phyloP scores from a whole-genome alignment of 1,139 yeast genomes.

The Groenewaldozyma auringiensis region DNA sequence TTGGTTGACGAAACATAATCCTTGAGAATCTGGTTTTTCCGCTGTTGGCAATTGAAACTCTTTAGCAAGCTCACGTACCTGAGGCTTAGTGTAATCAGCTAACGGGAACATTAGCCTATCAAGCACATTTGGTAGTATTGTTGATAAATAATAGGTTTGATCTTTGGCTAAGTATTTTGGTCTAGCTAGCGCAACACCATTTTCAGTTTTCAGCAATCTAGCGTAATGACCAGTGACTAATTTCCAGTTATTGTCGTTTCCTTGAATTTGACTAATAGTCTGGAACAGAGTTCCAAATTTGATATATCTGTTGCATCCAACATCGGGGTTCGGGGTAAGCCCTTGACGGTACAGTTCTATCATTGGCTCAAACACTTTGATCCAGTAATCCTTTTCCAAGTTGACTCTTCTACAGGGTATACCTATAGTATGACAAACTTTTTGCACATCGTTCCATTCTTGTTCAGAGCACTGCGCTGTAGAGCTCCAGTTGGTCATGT shows the following conservation, averaged over 20 bases:
- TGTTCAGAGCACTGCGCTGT: constrained; percentile 67
- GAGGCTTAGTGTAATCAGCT: constrained; percentile 67
- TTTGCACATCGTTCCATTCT: constrained; percentile 81
- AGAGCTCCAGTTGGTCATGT: constrained; percentile 90
- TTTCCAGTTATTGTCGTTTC: constrained; percentile 51
- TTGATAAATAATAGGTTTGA: constrained; percentile 84
- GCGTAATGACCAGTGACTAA: constrained; percentile 93
- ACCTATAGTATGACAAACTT: constrained; percentile 49
- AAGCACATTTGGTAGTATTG: constrained; percentile 45
- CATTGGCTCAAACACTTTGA: constrained; percentile 89
- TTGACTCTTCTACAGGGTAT: constrained; percentile 72
- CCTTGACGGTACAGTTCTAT: constrained; percentile 62
- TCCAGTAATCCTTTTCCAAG: constrained; percentile 90
- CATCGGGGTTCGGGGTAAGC: constrained; percentile 90
- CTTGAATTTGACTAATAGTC: constrained; percentile 34
- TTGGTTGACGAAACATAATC: constrained; percentile 84
- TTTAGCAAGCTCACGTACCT: constrained; percentile 59
- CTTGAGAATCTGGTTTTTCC: constrained; percentile 84
- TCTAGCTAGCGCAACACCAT: constrained; percentile 42
- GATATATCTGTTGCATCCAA: constrained; percentile 74
- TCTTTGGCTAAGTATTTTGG: constrained; percentile 62
- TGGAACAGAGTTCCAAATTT: constrained; percentile 76
- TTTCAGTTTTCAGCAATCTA: constrained; percentile 38
- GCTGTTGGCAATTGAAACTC: constrained; percentile 53
- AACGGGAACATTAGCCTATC: constrained; percentile 62